phyloP scores from a whole-genome alignment of 768 basidiomycete species.

The Phanerodontia chrysosporium region DNA sequence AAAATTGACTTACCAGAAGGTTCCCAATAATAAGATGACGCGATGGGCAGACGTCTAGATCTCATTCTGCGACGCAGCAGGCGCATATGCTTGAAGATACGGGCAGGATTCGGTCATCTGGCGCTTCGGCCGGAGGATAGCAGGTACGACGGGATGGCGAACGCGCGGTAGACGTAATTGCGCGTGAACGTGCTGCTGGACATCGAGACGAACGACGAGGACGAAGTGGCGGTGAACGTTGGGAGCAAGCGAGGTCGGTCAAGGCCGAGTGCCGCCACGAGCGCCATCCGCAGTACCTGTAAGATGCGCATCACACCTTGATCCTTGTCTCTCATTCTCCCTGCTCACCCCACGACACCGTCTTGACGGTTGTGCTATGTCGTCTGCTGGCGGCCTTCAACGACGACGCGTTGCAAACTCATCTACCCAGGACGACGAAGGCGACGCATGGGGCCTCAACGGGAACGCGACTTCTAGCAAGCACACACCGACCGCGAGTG shows the following conservation, averaged over 20 bases:
- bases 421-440: constrained; percentile 34
- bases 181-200: background rate
- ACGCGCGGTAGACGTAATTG: too few relatives aligned
- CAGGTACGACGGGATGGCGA: too few relatives aligned
- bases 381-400: constrained; percentile 50
- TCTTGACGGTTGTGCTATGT: constrained; percentile 32
- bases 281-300: constrained; percentile 2
- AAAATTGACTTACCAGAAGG: too few relatives aligned
- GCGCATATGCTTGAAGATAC: too few relatives aligned
- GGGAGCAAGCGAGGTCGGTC: background rate
- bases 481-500: constrained; percentile 11
- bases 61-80: too few relatives aligned
- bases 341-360: background rate
- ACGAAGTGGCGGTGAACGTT: background rate
- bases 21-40: too few relatives aligned
- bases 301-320: background rate
- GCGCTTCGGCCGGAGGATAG: too few relatives aligned
- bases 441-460: constrained; percentile 27
- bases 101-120: background rate
- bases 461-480: constrained; percentile 19
- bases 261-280: background rate
- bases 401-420: constrained; percentile 49
- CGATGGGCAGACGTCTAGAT: too few relatives aligned
- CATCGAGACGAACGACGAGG: background rate
- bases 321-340: background rate